Base-by-base conservation (phyloP, 2,329 filamentous ascomycete species). In the Diplodia corticola region DNA sequence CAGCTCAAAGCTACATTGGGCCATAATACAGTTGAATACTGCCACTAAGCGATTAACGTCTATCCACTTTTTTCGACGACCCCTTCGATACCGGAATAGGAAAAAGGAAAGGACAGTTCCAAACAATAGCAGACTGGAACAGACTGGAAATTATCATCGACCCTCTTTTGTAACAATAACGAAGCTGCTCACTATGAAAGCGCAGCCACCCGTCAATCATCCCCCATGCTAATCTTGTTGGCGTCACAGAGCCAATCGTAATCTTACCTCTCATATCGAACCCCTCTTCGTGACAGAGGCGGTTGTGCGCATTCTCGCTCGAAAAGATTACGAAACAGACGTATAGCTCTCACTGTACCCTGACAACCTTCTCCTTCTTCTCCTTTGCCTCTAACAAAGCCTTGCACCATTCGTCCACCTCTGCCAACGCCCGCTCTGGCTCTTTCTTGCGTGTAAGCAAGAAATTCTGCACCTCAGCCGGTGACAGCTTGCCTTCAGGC, bases 401-500 rank as follows among this genome's bases (percentile, higher is more conserved):
- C 35, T 77, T 73, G 64, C 72, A 72, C 82, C 83, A 86, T 54
- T 65, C 70, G n/a, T 69, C 73, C 5, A 82, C 78, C 68, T 79
- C 75, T 33, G 75, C 74, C 35, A 85, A 69, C 24, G 84, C 83
- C 60, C 76, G 72, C 15, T 70, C 68, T 4, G 84, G 82, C 60
- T 81, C 79, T 66, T 81, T 82, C 74, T 84, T 84, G 66, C 81
- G 74, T 67, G 78, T 79, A 63, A 86, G 76, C 40, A 86, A 73
- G 68, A 83, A 84, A 13, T 81, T 83, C 70, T 86, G 82, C 35
- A 86, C 78, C 71, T 86, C 82, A 4, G 83, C 83, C 0, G 83
- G 84, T 13, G 81, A 82, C 66, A 86, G 83, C 6, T 69, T 78
- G 24, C 76, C 72, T 63, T 83, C 80, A 0, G 83, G 83, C 7